phyloP scores from a whole-genome alignment of 1,284 basidiomycete species.

The Austroboletus rostrupii region DNA sequence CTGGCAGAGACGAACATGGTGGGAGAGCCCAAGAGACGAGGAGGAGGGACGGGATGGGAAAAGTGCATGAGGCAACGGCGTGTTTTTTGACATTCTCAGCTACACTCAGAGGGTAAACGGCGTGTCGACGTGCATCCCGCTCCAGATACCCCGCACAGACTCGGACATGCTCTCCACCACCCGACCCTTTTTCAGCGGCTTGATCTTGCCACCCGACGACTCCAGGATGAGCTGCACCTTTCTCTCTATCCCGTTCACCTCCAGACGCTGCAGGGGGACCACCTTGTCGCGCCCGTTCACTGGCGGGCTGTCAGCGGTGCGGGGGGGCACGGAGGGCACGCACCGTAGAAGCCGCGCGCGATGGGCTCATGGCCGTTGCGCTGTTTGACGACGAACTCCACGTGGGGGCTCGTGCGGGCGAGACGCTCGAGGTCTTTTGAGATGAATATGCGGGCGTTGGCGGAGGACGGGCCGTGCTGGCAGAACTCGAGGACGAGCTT shows the following conservation, averaged over 20 bases:
- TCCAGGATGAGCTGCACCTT: conserved; percentile 81
- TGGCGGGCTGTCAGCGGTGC: conserved; percentile 29
- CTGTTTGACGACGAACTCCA: conserved; percentile 76
- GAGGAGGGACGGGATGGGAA: neutral
- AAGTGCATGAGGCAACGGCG: conserved; percentile 28
- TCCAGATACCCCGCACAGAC: conserved; percentile 82
- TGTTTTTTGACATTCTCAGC: conserved; percentile 27
- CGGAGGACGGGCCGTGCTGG: conserved; percentile 73
- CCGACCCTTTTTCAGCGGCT: conserved; percentile 63
- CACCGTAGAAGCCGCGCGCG: conserved; percentile 73
- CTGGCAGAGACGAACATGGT: conserved; percentile 13
- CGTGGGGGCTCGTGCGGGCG: conserved; percentile 70
- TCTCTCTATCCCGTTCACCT: conserved; percentile 66
- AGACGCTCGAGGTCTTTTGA: conserved; percentile 57
- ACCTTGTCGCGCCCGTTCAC: conserved; percentile 82
- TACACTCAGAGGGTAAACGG: conserved; percentile 34
- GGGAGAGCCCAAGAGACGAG: conserved; percentile 1
- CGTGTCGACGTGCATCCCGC: conserved; percentile 69
- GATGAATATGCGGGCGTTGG: conserved; percentile 66
- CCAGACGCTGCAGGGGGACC: conserved; percentile 65
- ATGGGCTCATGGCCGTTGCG: conserved; percentile 71
- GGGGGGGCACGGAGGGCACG: conserved; percentile 14
- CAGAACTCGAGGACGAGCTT: conserved; percentile 85
- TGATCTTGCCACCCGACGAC: conserved; percentile 80
- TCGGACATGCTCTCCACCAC: conserved; percentile 75